These are phyloP conservation scores for Osmanthus fragrans DNA, from an alignment of 257 asterid species.

Conservation along the genomic window DNA sequence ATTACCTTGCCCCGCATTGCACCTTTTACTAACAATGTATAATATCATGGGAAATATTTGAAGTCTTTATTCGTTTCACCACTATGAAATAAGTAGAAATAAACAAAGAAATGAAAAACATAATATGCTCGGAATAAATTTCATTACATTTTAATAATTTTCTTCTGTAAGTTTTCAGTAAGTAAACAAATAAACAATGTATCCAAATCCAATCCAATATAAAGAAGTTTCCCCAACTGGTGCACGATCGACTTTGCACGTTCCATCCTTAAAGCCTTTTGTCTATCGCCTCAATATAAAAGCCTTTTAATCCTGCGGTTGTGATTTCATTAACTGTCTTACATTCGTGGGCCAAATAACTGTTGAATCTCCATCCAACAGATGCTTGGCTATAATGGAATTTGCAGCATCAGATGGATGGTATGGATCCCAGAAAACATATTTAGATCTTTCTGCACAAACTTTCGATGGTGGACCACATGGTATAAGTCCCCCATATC, in stretches of 20 bases:
- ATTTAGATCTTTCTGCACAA: conserved; percentile 63
- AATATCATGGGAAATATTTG: too few relatives aligned
- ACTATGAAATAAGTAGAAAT: background rate
- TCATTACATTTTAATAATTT: background rate
- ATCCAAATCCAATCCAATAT: background rate
- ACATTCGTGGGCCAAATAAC: conserved; percentile 70
- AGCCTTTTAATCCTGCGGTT: background rate
- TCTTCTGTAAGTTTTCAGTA: background rate
- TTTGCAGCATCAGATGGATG: conserved; percentile 81
- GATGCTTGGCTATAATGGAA: conserved; percentile 46
- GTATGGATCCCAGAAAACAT: conserved; percentile 79
- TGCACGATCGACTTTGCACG: background rate
- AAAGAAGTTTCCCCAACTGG: background rate
- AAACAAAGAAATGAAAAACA: background rate
- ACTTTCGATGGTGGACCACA: conserved; percentile 63
- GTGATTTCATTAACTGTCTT: conserved; percentile 35
- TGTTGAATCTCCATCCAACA: conserved; percentile 46
- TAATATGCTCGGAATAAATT: background rate
- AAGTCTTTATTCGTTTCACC: background rate
- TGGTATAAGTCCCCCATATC: conserved; percentile 69
- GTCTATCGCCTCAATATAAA: background rate
- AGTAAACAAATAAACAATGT: background rate
- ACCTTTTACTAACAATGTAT: too few relatives aligned
- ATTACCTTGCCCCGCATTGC: too few relatives aligned
- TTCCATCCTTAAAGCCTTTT: background rate